phyloP scores from a whole-genome alignment of 2,329 filamentous ascomycete genomes.

The Raffaelea ambrosiae region DNA sequence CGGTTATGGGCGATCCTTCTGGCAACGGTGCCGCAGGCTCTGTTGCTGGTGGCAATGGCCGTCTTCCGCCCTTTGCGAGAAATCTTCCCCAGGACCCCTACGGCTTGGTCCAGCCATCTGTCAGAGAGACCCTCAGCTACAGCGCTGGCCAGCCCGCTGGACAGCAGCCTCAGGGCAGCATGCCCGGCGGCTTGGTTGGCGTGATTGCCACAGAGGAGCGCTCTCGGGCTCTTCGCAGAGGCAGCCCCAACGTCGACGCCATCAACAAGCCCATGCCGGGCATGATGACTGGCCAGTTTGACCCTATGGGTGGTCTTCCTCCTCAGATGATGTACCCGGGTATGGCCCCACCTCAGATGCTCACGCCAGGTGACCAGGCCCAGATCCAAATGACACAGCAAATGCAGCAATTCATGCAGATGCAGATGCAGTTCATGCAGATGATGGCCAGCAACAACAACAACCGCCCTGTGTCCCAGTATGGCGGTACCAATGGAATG shows the following conservation, averaged over 20 bases:
- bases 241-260: conserved; percentile 62
- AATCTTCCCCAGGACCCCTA: conserved; percentile 81
- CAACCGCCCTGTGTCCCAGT: conserved; percentile 12
- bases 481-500: conserved; percentile 18
- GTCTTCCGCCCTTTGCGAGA: conserved; percentile 73
- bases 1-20: conserved; percentile 44
- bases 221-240: conserved; percentile 66
- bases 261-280: conserved; percentile 25
- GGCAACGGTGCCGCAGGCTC: conserved; percentile 9
- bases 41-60: conserved; percentile 22
- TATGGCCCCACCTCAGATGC: conserved; percentile 25
- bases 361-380: conserved; percentile 59
- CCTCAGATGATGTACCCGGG: conserved; percentile 41
- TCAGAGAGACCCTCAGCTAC: conserved; percentile 68
- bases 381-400: conserved; percentile 76
- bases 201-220: conserved; percentile 83
- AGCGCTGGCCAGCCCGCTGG: conserved; percentile 44
- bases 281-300: conserved; percentile 26
- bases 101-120: conserved; percentile 59
- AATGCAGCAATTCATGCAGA: conserved; percentile 82
- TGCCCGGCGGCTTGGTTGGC: conserved; percentile 68
- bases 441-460: conserved; percentile 54
- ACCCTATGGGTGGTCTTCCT: conserved; percentile 41
- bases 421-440: conserved; percentile 93
- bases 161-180: conserved; percentile 10